Evolutionary conservation across 2,329 filamentous ascomycete species (phyloP), one percentile per base, ranked within the genome.

Genomic region (Xylaria arbuscula): DNA sequence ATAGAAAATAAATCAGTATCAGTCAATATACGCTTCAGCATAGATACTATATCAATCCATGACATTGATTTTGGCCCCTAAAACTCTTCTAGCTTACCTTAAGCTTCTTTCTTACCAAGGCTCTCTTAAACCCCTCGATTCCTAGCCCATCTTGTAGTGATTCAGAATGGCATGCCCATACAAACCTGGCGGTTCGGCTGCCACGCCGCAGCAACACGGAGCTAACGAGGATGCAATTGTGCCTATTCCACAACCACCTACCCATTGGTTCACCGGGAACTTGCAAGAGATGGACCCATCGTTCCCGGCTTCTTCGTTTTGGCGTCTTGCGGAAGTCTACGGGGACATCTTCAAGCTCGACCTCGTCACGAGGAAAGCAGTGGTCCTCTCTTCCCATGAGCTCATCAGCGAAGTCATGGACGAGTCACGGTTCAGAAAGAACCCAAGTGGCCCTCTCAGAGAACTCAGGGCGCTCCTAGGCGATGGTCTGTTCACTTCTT

Each of bases 311-410:
- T 48, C 50, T 24, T 56, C 66, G 4, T 11, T 66, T 7, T 69
- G 63, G 69, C 66, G 66, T 3, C 62, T 71, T 22, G 55, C 50
- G 15, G 53, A 19, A 1, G 36, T 62, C 32, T 71, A 62, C 47
- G 62, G 66, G n/a, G 59, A 66, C 34, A 66, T 71, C 45, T 71
- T 45, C 56, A 69, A 69, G 59, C 59, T 71, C 24, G 63, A 71
- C 28, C 66, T 71, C 13, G n/a, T 64, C 13, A 40, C 51, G 11
- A 42, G 55, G 22, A 19, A 40, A 9, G 32, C 22, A 0, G 50
- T 69, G 9, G 32, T 69, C 11, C 17, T 71, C 19, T 69, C 63
- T n/a, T 66, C 58, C 32, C 36, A 64, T 36, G 62, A 69, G 19
- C 66, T 71, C 38, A 13, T 66, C 6, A 64, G 64, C 24, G 69